Conservation (phyloP, 2,329 filamentous ascomycete genomes). For the Cladosporium sp. region DNA sequence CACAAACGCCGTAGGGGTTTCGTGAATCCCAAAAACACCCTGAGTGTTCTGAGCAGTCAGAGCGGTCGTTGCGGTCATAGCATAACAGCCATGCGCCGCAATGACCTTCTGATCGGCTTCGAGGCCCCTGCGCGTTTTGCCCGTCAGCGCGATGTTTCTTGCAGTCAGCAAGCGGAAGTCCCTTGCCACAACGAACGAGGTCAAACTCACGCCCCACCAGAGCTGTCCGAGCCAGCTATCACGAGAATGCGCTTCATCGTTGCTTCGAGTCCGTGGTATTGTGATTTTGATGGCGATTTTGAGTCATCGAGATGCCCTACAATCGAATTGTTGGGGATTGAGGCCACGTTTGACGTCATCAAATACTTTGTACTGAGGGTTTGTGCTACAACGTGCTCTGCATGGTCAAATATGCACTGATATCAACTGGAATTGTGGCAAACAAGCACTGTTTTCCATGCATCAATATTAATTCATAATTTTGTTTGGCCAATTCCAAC, state of each 20-base stretch:
- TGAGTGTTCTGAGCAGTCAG: constrained; percentile 94
- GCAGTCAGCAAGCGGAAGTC: constrained; percentile 8
- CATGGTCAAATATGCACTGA: neutral
- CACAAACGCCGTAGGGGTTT: constrained; percentile 76
- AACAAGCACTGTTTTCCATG: neutral
- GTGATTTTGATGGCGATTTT: constrained; percentile 12
- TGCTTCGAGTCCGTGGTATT: constrained; percentile 8
- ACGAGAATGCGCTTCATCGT: constrained; percentile 64
- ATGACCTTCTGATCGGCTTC: constrained; percentile 96
- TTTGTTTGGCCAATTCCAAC: neutral
- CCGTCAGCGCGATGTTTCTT: constrained; percentile 14
- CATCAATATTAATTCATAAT: neutral
- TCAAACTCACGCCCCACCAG: constrained; percentile 79
- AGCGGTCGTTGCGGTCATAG: constrained; percentile 92
- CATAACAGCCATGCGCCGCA: constrained; percentile 88
- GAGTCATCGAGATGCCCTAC: neutral
- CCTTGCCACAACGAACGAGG: neutral
- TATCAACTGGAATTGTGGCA: neutral
- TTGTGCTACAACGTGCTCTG: constrained; percentile 8
- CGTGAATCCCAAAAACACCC: constrained; percentile 78
- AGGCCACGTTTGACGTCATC: constrained; percentile 15
- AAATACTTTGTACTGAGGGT: constrained; percentile 7
- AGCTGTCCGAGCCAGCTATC: constrained; percentile 87
- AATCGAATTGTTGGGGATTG: constrained; percentile 4
- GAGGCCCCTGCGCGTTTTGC: constrained; percentile 63